A percentile compares a stretch with the other conserved stretches of the same genome.
These are phyloP conservation scores for Echium plantagineum DNA, from an alignment of 257 asterid genomes.

Conservation along the genomic window DNA sequence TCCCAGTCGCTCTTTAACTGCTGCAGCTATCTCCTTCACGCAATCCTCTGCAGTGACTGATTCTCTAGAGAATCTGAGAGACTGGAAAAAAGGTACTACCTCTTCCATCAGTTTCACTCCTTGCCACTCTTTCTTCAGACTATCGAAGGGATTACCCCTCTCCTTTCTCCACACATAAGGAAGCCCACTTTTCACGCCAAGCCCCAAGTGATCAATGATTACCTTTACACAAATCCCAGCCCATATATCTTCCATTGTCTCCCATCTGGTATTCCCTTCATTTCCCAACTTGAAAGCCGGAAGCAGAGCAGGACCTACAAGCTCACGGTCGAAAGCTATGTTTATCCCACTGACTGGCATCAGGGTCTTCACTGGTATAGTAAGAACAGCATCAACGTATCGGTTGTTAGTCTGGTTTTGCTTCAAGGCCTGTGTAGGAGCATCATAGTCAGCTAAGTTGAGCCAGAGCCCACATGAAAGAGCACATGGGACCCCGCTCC, in stretches of 20 bases:
- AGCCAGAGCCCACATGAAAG: slow-evolving; percentile 91
- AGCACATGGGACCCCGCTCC: slow-evolving; percentile 77
- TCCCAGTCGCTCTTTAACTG: slow-evolving; percentile 54
- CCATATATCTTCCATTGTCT: slow-evolving; percentile 86
- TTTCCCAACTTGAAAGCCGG: slow-evolving; percentile 69
- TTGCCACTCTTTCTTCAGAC: slow-evolving; percentile 94
- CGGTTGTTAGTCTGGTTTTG: slow-evolving; percentile 45
- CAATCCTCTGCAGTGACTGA: slow-evolving; percentile 67
- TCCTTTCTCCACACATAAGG: slow-evolving; percentile 91
- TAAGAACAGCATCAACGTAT: slow-evolving; percentile 81
- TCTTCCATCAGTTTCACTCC: slow-evolving; percentile 96
- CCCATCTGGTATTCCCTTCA: slow-evolving; percentile 91
- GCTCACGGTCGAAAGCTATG: slow-evolving; percentile 52
- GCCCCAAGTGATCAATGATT: slow-evolving; percentile 63
- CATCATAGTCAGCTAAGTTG: slow-evolving; percentile 78
- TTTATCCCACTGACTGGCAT: slow-evolving; percentile 83
- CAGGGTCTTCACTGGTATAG: slow-evolving; percentile 57
- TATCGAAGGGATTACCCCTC: slow-evolving; percentile 60
- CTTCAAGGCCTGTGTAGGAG: slow-evolving; percentile 89
- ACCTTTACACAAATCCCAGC: slow-evolving; percentile 84
- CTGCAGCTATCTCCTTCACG: slow-evolving; percentile 65
- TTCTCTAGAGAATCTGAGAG: slow-evolving; percentile 38
- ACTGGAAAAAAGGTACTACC: slow-evolving; percentile 79
- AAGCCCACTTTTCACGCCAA: slow-evolving; percentile 81
- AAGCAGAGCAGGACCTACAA: slow-evolving; percentile 69